These are phyloP conservation scores for Lasiosphaeris hirsuta DNA, from an alignment of 495 filamentous ascomycete genomes.

Conservation along the genomic window DNA sequence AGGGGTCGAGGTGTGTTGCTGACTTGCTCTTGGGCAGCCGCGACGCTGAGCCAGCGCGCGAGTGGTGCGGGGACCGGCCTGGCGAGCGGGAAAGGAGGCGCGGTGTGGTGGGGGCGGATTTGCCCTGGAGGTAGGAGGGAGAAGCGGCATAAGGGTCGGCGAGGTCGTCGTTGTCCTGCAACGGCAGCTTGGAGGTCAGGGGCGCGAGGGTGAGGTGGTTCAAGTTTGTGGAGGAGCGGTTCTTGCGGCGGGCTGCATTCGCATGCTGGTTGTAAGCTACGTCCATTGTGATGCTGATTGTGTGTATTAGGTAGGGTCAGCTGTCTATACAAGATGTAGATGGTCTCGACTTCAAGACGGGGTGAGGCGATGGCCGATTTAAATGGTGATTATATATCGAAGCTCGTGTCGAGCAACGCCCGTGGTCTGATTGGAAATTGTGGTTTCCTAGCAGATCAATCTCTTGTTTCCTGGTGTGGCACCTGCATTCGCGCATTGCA, in stretches of 20 bases:
- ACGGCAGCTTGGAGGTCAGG: constrained; percentile 62
- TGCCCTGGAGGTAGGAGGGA: constrained; percentile 50
- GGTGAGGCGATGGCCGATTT: not conserved
- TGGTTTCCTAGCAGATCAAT: constrained; percentile 1
- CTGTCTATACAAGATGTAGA: not conserved
- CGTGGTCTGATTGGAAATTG: constrained; percentile 2
- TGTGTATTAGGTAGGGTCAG: not conserved
- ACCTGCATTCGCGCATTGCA: constrained; percentile 4
- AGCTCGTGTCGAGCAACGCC: not conserved
- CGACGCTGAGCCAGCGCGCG: constrained; percentile 29
- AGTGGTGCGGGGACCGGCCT: constrained; percentile 39
- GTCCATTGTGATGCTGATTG: constrained; percentile 39
- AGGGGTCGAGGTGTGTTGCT: constrained; percentile 36
- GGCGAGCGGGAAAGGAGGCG: constrained; percentile 53
- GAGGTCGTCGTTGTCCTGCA: constrained; percentile 50
- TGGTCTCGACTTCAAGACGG: too few relatives aligned
- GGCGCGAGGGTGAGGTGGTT: constrained; percentile 60
- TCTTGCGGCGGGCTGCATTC: constrained; percentile 44
- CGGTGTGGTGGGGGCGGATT: constrained; percentile 56
- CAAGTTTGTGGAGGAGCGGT: constrained; percentile 44
- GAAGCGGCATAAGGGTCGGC: constrained; percentile 27
- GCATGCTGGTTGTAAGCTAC: constrained; percentile 52
- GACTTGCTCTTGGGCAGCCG: constrained; percentile 45
- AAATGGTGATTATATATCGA: not conserved
- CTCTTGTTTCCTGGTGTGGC: not conserved